phyloP scores from a whole-genome alignment of 208 protist genomes.

The Crithidia bombi region DNA sequence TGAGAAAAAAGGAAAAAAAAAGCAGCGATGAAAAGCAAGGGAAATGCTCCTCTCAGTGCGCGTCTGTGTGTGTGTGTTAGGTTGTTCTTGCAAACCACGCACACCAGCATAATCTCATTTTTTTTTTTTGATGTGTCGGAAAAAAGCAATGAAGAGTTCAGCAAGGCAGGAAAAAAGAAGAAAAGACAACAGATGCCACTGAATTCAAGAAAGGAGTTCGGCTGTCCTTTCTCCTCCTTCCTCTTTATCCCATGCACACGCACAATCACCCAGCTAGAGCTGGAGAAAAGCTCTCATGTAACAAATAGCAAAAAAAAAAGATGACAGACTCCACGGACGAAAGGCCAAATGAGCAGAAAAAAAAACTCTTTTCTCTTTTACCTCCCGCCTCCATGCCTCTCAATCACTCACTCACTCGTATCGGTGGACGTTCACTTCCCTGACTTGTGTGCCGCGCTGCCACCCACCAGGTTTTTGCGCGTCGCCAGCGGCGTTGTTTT shows the following conservation, averaged over 20 bases:
- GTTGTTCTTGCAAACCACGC: neutral
- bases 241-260: neutral
- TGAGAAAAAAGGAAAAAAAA: slow-evolving; percentile 5
- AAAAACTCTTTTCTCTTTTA: neutral
- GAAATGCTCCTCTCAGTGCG: neutral
- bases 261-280: no score
- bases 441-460: slow-evolving; percentile 1
- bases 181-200: neutral
- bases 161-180: neutral
- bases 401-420: neutral
- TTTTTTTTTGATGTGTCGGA: slow-evolving; percentile 1
- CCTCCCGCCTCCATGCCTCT: no score
- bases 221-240: no score
- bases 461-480: slow-evolving; percentile 23
- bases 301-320: no score
- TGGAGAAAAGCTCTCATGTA: no score
- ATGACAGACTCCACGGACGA: no score
- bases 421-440: slow-evolving; percentile 2
- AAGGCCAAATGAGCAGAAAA: no score
- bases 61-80: neutral
- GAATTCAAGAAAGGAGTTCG: no score
- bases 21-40: neutral
- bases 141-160: slow-evolving; percentile 1
- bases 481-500: slow-evolving; percentile 10
- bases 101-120: no score